Base-by-base conservation (phyloP, 116 monocot genomes). In the Zostera marina region DNA sequence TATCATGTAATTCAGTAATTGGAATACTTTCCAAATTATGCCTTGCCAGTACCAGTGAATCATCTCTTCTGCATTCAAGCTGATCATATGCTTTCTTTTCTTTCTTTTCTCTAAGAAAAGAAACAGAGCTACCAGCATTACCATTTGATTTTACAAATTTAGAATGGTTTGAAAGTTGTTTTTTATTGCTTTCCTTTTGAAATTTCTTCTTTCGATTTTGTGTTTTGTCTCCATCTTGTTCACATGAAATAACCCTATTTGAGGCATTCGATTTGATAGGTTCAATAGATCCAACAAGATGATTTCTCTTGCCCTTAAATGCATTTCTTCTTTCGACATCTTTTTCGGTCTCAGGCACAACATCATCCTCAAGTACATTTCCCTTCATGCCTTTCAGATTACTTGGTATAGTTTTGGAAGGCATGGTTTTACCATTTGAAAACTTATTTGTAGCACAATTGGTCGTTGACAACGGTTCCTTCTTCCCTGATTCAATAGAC, bases 141-240 rank as follows among this genome's bases (percentile, higher is more conserved):
- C 52, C 70, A 22, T 70, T 76, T 20, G 59, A 19, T 17, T 72
- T 75, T 63, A 45, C 44, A 55, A 60, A 44, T 60, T 15, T 22
- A 9, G 9, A 22, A 26, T 55, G 8, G 48, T 72, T 70, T 62
- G 61, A 62, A 32, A 60, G 51, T 23, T 58, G 59, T 55, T 78
- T 73, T 53, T 43, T 62, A 52, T 9, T 56, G 17, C n/a, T n/a
- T n/a, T 41, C 73, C 22, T 85, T 73, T 21, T 42, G 66, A n/a
- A 65, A 47, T 61, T 82, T 85, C 54, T 25, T 45, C 56, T 70
- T 61, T 85, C 59, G 63, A 53, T 71, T 75, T 93, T 56, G 23
- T 45, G 10, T 46, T 43, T 71, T 76, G 40, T 69, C 81, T 39
- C 23, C 57, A 21, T 26, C 63, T 66, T 65, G 56, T 22, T 62